Conservation (phyloP, 441 rosid genomes). For the Geranium incanum region DNA sequence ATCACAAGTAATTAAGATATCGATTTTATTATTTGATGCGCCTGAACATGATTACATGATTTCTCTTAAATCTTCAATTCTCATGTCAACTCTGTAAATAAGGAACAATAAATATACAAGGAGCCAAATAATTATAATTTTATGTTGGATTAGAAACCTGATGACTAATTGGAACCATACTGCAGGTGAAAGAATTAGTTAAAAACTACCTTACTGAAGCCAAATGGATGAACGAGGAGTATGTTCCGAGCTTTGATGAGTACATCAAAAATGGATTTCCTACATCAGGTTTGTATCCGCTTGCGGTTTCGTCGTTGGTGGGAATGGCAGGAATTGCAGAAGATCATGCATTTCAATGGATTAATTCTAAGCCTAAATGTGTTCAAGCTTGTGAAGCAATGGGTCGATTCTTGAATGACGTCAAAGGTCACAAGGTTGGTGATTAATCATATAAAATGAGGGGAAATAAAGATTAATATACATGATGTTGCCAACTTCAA, state of each 20-base stretch:
- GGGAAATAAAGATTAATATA: too few species aligned
- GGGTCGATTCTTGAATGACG: conserved; percentile 27
- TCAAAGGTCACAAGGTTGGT: conserved; percentile 14
- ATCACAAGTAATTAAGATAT: too few species aligned
- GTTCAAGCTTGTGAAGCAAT: conserved; percentile 15
- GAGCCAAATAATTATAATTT: too few species aligned
- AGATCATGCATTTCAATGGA: neutral
- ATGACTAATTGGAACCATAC: neutral
- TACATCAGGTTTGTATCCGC: conserved; percentile 18
- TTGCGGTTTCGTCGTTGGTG: conserved; percentile 20
- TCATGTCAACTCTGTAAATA: too few species aligned
- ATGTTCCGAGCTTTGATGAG: conserved; percentile 21
- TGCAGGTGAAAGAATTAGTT: neutral
- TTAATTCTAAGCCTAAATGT: neutral
- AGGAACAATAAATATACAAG: too few species aligned
- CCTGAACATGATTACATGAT: too few species aligned
- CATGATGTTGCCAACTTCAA: too few species aligned
- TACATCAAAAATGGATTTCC: conserved; percentile 20
- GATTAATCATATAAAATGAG: too few species aligned
- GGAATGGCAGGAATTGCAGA: conserved; percentile 16
- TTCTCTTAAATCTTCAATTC: too few species aligned
- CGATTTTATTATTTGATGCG: too few species aligned
- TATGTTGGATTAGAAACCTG: neutral
- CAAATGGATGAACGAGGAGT: conserved; percentile 24
- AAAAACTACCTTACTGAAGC: conserved; percentile 12